These are phyloP conservation scores for Pontederia crassipes DNA, from an alignment of 176 grass and related monocot genomes.

Conservation along the genomic window DNA sequence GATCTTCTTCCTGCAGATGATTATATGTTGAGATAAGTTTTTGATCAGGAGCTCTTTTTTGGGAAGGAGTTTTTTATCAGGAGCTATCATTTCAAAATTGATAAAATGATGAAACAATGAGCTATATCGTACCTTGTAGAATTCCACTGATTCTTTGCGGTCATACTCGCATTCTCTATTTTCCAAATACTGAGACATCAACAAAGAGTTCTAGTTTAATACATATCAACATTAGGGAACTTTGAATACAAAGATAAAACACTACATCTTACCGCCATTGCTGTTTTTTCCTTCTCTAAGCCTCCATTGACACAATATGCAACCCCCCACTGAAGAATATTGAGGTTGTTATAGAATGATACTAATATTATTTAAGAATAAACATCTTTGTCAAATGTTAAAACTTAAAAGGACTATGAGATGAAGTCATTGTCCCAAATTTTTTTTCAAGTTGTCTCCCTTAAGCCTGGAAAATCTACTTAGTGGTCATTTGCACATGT, in stretches of 20 bases:
- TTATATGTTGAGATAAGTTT: constrained; percentile 9
- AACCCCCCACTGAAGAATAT: not conserved
- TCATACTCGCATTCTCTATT: constrained; percentile 91
- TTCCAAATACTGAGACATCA: constrained; percentile 59
- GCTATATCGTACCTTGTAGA: constrained; percentile 44
- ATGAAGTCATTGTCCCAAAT: no score
- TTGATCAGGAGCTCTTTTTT: not conserved
- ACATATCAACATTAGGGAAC: no score
- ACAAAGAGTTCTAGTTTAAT: not conserved
- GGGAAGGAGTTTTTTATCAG: not conserved
- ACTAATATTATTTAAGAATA: not conserved
- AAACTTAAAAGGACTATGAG: not conserved
- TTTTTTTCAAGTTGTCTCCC: no score
- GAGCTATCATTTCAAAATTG: not conserved
- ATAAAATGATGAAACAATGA: constrained; percentile 9
- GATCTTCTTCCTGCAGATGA: constrained; percentile 48
- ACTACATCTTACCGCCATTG: not conserved
- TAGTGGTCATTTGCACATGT: no score
- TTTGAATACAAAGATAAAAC: not conserved
- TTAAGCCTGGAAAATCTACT: no score
- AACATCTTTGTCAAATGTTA: not conserved
- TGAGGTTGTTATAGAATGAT: not conserved
- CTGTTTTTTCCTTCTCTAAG: constrained; percentile 1
- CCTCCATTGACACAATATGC: constrained; percentile 2
- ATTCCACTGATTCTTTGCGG: constrained; percentile 58